phyloP scores from a whole-genome alignment of 225 moss, liverwort and hornwort genomes.

The Marchantia paleacea region DNA sequence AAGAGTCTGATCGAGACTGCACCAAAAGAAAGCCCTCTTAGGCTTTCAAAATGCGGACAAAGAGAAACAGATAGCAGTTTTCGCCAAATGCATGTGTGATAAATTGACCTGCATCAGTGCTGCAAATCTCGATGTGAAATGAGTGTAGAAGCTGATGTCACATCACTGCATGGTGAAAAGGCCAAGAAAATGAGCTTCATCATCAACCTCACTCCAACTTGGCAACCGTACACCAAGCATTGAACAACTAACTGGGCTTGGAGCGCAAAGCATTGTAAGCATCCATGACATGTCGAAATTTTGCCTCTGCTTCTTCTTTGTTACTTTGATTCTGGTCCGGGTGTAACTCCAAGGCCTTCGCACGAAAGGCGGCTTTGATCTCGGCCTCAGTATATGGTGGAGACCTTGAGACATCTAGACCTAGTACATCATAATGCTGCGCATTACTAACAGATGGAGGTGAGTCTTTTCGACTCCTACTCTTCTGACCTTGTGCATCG shows the following conservation, averaged over 20 bases:
- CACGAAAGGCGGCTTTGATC: slow-evolving; percentile 83
- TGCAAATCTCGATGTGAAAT: too few species aligned
- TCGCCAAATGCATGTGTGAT: too few species aligned
- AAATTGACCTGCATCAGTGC: too few species aligned
- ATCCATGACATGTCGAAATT: slow-evolving; percentile 75
- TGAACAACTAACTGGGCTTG: slow-evolving; percentile 5
- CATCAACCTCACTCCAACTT: too few species aligned
- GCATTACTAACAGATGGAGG: slow-evolving; percentile 45
- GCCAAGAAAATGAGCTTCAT: too few species aligned
- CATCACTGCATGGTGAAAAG: too few species aligned
- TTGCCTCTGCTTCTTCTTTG: slow-evolving; percentile 62
- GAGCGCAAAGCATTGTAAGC: slow-evolving; percentile 60
- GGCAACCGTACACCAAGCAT: too few species aligned
- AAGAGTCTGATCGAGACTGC: too few species aligned
- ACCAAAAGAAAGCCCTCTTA: too few species aligned
- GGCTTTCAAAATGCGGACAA: too few species aligned
- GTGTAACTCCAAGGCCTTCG: slow-evolving; percentile 75
- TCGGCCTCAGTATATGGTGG: slow-evolving; percentile 72
- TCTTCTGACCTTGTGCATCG: slow-evolving; percentile 29
- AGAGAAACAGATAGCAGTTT: too few species aligned
- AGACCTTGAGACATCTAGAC: slow-evolving; percentile 63
- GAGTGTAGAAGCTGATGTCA: too few species aligned
- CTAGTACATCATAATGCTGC: slow-evolving; percentile 62
- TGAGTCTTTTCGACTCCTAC: slow-evolving; percentile 44
- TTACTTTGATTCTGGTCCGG: slow-evolving; percentile 84